These are phyloP conservation scores for Alternaria solani DNA, from an alignment of 2,329 filamentous ascomycete genomes.

Conservation along the genomic window DNA sequence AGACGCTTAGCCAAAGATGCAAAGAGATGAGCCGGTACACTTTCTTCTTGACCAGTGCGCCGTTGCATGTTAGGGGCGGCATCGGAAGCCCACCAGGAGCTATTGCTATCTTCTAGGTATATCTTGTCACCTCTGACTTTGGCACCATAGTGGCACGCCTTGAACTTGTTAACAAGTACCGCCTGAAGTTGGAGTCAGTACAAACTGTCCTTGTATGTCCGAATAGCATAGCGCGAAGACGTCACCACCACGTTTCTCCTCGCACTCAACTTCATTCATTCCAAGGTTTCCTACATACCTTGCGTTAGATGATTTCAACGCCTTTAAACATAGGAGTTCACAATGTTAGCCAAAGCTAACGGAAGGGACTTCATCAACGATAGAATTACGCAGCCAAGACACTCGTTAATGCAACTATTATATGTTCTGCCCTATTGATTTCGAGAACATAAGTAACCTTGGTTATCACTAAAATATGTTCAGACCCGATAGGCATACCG, in stretches of 20 bases:
- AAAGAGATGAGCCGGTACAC: constrained; percentile 63
- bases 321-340: not conserved
- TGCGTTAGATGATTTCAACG: not conserved
- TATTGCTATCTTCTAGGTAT: constrained; percentile 42
- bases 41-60: constrained; percentile 69
- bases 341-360: too few relatives aligned
- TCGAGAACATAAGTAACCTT: too few relatives aligned
- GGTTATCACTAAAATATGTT: too few relatives aligned
- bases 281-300: not conserved
- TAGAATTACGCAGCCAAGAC: too few relatives aligned
- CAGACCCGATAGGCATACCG: too few relatives aligned
- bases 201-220: not conserved
- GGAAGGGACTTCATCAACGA: too few relatives aligned
- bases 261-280: not conserved
- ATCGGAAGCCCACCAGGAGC: constrained; percentile 49
- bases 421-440: too few relatives aligned
- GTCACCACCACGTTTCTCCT: not conserved
- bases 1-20: constrained; percentile 61
- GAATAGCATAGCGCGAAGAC: not conserved
- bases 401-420: too few relatives aligned
- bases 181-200: not conserved
- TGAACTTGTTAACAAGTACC: not conserved
- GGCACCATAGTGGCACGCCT: too few relatives aligned
- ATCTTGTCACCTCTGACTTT: not conserved
- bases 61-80: constrained; percentile 64